phyloP scores from a whole-genome alignment of 495 filamentous ascomycete species.

The Parachaetomium inaequale region DNA sequence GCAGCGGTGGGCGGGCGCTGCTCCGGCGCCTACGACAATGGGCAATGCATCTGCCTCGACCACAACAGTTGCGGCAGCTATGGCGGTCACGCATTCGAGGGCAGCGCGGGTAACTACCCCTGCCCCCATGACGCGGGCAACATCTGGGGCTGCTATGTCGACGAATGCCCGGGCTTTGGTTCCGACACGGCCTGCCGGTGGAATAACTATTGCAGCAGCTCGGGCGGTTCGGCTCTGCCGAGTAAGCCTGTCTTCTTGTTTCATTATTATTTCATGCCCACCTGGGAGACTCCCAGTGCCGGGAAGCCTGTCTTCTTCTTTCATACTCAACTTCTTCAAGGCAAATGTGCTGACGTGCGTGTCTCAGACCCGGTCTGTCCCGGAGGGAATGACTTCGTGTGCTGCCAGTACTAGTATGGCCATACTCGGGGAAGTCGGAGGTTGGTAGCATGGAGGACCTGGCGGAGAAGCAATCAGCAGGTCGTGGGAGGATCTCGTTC shows the following conservation, averaged over 20 bases:
- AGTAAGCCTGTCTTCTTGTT: not conserved
- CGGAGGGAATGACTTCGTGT: not conserved
- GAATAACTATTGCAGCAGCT: too few relatives aligned
- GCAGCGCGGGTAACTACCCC: not conserved
- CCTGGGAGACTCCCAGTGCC: too few relatives aligned
- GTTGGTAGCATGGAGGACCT: too few relatives aligned
- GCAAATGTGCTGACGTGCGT: not conserved
- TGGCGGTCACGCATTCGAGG: not conserved
- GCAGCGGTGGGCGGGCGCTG: not conserved
- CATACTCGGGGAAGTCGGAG: too few relatives aligned
- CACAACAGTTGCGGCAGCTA: not conserved
- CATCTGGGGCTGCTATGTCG: not conserved
- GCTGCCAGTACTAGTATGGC: too few relatives aligned
- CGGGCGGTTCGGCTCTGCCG: not conserved
- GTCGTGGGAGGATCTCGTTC: too few relatives aligned
- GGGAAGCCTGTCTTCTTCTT: too few relatives aligned
- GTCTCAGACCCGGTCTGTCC: not conserved
- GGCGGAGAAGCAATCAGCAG: too few relatives aligned
- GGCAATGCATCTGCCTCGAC: not conserved
- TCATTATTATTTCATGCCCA: not conserved
- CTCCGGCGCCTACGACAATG: not conserved
- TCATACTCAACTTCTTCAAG: too few relatives aligned
- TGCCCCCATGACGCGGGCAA: not conserved
- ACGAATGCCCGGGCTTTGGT: not conserved
- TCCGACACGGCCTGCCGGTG: not conserved